A percentile compares a stretch with the other conserved stretches of the same genome.
Conservation (phyloP, 306 rosid genomes). For the Quercus berberidifolia region DNA sequence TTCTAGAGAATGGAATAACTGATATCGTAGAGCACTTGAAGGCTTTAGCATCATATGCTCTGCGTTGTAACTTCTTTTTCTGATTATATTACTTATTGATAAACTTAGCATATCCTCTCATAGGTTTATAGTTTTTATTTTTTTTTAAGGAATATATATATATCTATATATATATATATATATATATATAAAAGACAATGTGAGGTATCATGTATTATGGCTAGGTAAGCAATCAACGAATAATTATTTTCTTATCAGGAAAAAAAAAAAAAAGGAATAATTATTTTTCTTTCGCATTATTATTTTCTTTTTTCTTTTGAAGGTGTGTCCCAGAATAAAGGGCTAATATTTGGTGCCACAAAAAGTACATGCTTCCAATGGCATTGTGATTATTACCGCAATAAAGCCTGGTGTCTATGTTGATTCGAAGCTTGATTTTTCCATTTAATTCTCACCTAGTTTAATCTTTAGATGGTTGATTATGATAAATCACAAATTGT, state of each 20-base stretch:
- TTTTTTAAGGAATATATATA: too few relatives aligned
- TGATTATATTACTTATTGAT: not conserved
- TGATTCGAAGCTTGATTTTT: not conserved
- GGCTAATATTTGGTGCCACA: not conserved
- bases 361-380: not conserved
- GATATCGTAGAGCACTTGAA: slow-evolving; percentile 1
- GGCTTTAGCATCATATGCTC: slow-evolving; percentile 29
- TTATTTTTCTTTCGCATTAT: too few relatives aligned
- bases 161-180: too few relatives aligned
- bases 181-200: too few relatives aligned
- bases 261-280: too few relatives aligned
- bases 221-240: too few relatives aligned
- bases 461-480: too few relatives aligned
- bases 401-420: not conserved
- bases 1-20: slow-evolving; percentile 12
- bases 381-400: not conserved
- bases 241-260: too few relatives aligned
- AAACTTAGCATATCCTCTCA: not conserved
- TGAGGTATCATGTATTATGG: too few relatives aligned
- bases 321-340: not conserved
- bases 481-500: too few relatives aligned
- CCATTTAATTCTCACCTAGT: not conserved
- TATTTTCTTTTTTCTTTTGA: not conserved
- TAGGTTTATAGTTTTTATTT: too few relatives aligned
- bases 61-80: slow-evolving; percentile 2